Percentiles rank a stretch among this genome's conserved stretches.
These are phyloP conservation scores for Tylopilus felleus DNA, from an alignment of 768 basidiomycete species.

Conservation along the genomic window DNA sequence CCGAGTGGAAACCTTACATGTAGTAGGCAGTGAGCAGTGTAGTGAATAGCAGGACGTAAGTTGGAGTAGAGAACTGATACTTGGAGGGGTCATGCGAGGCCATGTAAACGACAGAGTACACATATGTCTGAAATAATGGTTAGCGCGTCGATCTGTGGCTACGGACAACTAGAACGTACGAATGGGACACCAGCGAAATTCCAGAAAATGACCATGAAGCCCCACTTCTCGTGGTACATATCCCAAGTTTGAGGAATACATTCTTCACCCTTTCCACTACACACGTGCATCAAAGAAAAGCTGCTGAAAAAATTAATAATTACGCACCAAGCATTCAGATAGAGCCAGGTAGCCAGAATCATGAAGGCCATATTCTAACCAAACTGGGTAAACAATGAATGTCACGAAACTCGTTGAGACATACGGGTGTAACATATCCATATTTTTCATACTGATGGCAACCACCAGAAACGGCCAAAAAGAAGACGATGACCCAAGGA, in stretches of 20 bases:
- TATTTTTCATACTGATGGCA: conserved; percentile 93
- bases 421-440: conserved; percentile 87
- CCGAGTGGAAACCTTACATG: conserved; percentile 49
- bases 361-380: conserved; percentile 92
- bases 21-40: conserved; percentile 83
- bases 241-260: conserved; percentile 98
- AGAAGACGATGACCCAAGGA: conserved; percentile 95
- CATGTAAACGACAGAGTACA: conserved; percentile 98
- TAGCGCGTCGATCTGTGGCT: neutral
- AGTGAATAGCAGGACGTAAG: conserved; percentile 68
- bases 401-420: conserved; percentile 23
- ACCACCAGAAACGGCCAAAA: conserved; percentile 85
- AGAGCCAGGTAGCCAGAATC: conserved; percentile 93
- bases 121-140: conserved; percentile 65
- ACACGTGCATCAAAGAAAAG: conserved; percentile 3
- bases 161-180: conserved; percentile 44
- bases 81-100: conserved; percentile 85
- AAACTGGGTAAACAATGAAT: neutral
- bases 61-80: conserved; percentile 80
- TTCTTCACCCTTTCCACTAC: conserved; percentile 87
- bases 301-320: neutral
- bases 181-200: conserved; percentile 92
- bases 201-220: conserved; percentile 99
- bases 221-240: conserved; percentile 99
- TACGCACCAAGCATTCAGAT: conserved; percentile 87